Conservation (phyloP, 768 basidiomycete genomes). For the Gymnopilus junonius region DNA sequence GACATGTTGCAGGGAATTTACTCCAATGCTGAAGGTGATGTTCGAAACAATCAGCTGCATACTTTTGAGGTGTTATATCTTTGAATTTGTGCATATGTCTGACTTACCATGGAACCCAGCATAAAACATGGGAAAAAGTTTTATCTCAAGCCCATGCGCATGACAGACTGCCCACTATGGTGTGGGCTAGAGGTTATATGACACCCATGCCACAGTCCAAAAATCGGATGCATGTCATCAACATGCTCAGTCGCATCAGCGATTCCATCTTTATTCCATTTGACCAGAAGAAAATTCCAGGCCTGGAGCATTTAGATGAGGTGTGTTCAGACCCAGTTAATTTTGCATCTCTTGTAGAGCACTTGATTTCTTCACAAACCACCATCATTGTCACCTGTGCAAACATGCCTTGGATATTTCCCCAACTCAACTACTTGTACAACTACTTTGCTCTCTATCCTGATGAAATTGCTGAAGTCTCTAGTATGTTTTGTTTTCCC, state of each 20-base stretch:
- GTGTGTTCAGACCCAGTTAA: not conserved
- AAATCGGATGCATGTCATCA: not conserved
- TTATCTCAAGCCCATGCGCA: not conserved
- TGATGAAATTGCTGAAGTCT: not conserved
- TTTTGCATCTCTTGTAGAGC: not conserved
- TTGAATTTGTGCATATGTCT: too few relatives aligned
- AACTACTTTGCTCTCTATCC: not conserved
- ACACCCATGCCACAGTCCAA: not conserved
- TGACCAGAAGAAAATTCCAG: not conserved
- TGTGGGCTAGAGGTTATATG: not conserved
- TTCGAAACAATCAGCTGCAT: too few relatives aligned
- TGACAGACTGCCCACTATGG: not conserved
- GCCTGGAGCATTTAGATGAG: not conserved
- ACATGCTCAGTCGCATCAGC: not conserved
- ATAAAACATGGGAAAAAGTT: not conserved
- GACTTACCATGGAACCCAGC: too few relatives aligned
- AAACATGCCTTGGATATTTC: not conserved
- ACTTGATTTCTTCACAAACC: not conserved
- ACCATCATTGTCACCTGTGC: not conserved
- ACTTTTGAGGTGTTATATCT: too few relatives aligned
- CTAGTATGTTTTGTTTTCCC: not conserved
- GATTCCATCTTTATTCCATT: not conserved
- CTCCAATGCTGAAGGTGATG: too few relatives aligned
- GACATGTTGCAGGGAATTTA: too few relatives aligned
- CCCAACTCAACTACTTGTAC: not conserved